Percentiles rank a stretch among this genome's conserved stretches.
phyloP scores from a whole-genome alignment of 441 rosid species.

The Macaranga tanarius region DNA sequence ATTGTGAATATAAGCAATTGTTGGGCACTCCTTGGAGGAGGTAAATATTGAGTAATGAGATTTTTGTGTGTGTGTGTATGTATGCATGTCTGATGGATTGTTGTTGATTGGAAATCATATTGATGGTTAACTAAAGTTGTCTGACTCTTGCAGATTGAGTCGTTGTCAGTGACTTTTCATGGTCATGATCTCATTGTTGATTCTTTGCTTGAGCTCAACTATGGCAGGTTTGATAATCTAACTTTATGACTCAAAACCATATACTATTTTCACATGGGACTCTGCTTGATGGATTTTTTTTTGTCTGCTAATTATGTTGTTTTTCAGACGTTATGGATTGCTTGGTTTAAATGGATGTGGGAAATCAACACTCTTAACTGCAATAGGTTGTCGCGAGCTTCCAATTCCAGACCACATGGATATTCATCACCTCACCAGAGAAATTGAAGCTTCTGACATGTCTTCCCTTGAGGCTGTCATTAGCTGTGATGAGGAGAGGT shows the following conservation, averaged over 20 bases:
- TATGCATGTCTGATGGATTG: not conserved
- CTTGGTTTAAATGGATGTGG: slow-evolving; percentile 98
- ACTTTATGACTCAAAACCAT: not conserved
- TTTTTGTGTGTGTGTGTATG: not conserved
- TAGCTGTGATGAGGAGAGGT: slow-evolving; percentile 90
- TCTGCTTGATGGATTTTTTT: not conserved
- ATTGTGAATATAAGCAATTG: slow-evolving; percentile 19
- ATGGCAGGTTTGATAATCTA: slow-evolving; percentile 58
- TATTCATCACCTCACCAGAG: slow-evolving; percentile 76
- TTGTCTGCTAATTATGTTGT: not conserved
- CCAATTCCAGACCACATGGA: slow-evolving; percentile 98
- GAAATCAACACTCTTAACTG: slow-evolving; percentile 83
- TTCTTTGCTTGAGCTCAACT: slow-evolving; percentile 88
- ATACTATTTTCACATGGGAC: not conserved
- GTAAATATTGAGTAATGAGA: slow-evolving; percentile 12
- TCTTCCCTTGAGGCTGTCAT: slow-evolving; percentile 82
- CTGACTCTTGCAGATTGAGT: slow-evolving; percentile 70
- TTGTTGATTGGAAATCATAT: not conserved
- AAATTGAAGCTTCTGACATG: slow-evolving; percentile 96
- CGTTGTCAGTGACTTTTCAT: slow-evolving; percentile 89
- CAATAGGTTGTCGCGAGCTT: slow-evolving; percentile 78
- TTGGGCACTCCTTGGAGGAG: slow-evolving; percentile 19
- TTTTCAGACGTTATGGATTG: slow-evolving; percentile 78
- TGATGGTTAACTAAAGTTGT: not conserved
- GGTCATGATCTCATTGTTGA: slow-evolving; percentile 94